Evolutionary conservation across 257 asterid genomes (phyloP).

Genomic region (Sherardia arvensis): DNA sequence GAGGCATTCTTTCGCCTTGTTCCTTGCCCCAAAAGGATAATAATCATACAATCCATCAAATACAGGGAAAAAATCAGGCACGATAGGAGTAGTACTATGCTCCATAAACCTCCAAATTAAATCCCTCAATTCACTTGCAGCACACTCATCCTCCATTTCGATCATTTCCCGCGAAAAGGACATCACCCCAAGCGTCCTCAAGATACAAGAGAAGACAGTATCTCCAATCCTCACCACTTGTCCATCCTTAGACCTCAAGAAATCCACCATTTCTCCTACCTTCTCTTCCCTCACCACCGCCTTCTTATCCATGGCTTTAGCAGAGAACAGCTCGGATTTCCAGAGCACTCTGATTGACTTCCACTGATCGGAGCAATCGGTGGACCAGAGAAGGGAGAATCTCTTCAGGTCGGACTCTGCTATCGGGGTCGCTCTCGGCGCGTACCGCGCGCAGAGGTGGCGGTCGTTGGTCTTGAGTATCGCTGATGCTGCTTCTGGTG

Average conservation of each 20-base stretch:
- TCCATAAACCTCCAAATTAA: constrained; percentile 39
- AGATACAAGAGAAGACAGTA: constrained; percentile 18
- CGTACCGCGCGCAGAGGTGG: constrained; percentile 31
- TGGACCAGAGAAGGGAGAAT: constrained; percentile 34
- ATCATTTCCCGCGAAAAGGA: constrained; percentile 32
- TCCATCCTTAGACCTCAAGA: constrained; percentile 21
- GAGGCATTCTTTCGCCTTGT: constrained; percentile 18
- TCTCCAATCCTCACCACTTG: constrained; percentile 19
- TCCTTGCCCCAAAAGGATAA: constrained; percentile 14
- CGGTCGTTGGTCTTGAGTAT: constrained; percentile 33
- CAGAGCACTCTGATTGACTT: constrained; percentile 22
- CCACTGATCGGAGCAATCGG: constrained; percentile 26
- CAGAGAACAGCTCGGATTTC: constrained; percentile 28
- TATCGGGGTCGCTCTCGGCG: constrained; percentile 38
- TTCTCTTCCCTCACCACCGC: constrained; percentile 21
- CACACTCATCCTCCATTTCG: constrained; percentile 18
- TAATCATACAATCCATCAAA: constrained; percentile 13
- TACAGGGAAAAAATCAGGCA: constrained; percentile 30
- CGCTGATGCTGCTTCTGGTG: constrained; percentile 23
- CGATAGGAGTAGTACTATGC: constrained; percentile 28
- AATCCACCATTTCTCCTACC: constrained; percentile 22
- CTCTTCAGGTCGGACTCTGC: constrained; percentile 25
- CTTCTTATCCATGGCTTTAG: constrained; percentile 18
- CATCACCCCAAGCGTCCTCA: constrained; percentile 21
- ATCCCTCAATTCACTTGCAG: constrained; percentile 21